Base-by-base conservation (phyloP, 2,329 filamentous ascomycete species). In the Trichophaea hybrida region DNA sequence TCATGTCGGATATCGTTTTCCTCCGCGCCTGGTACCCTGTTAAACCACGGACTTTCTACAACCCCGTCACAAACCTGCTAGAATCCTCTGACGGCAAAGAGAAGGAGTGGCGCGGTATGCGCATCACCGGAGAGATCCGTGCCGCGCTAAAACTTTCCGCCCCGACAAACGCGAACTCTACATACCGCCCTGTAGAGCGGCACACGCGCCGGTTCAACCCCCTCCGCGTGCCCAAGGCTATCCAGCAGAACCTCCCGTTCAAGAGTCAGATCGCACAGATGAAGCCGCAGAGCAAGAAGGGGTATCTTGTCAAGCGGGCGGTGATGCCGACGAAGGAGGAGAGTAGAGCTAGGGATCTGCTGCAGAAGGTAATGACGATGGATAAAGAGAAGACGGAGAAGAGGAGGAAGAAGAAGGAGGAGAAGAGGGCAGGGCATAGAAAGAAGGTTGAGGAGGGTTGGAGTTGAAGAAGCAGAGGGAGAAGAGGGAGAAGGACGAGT, bases 1-100 rank as follows among this genome's bases (percentile, higher is more conserved):
- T 98, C 55, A 89, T 95, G 80, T 88, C 84, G 72, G 93, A 98
- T 71, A 94, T 98, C 66, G 86, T 97, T 63, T 97, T 98, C 77
- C 75, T 98, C 43, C 82, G 93, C 53, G 91, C 93, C 1, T 98
- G 94, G 94, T 97, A 94, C 73, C 88, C 93, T 7, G 84, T 98
- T 73, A 89, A 89, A 70, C 93, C 93, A 1, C 89, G 89, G 73
- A 84, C 90, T 60, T 98, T 95, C 80, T 96, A 96, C 77, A 96
- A 97, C 73, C 87, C 89, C 1, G 90, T 94, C 58, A 93, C 88
- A 61, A 95, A 98, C 73, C 80, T 97, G 43, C 79, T 97, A 7
- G 48, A 55, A 32, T 60, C 55, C 24, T 48, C 48, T 24, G 53
- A 58, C 17, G 57, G 55, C 8, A 62, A 63, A 61, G 88, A 75